Percentiles rank a stretch among this genome's conserved stretches.
phyloP scores from a whole-genome alignment of 805 yeast genomes.

The Candida michaelii region DNA sequence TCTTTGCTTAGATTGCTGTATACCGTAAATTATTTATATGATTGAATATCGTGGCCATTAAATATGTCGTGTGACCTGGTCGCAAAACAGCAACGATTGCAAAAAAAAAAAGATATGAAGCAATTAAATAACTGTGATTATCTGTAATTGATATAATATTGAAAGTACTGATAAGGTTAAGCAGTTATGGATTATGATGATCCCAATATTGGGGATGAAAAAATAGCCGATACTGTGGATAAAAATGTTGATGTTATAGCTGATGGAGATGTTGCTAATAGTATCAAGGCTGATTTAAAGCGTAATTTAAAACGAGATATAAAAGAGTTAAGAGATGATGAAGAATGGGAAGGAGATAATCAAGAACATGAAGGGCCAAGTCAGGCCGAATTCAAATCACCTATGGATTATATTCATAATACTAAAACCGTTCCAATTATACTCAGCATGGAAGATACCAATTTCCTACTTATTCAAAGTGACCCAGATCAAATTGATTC shows the following conservation, averaged over 20 bases:
- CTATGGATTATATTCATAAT: neutral
- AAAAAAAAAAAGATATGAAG: neutral
- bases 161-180: neutral
- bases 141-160: no score
- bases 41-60: neutral
- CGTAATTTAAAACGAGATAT: neutral
- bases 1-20: neutral
- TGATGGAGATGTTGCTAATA: neutral
- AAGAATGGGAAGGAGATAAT: neutral
- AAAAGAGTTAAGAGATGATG: neutral
- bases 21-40: neutral
- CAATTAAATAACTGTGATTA: neutral
- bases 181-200: neutral
- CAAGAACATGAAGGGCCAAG: neutral
- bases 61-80: neutral
- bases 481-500: constrained; percentile 4
- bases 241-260: neutral
- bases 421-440: constrained; percentile 20
- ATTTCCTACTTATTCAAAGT: constrained; percentile 28
- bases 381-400: neutral
- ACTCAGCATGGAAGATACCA: constrained; percentile 23
- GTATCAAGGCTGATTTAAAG: neutral
- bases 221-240: neutral
- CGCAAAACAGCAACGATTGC: constrained; percentile 5
- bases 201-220: no score